Percentiles rank a stretch among this genome's conserved stretches.
These are phyloP conservation scores for Kuraishia piskuri DNA, from an alignment of 805 yeast species.

Conservation along the genomic window DNA sequence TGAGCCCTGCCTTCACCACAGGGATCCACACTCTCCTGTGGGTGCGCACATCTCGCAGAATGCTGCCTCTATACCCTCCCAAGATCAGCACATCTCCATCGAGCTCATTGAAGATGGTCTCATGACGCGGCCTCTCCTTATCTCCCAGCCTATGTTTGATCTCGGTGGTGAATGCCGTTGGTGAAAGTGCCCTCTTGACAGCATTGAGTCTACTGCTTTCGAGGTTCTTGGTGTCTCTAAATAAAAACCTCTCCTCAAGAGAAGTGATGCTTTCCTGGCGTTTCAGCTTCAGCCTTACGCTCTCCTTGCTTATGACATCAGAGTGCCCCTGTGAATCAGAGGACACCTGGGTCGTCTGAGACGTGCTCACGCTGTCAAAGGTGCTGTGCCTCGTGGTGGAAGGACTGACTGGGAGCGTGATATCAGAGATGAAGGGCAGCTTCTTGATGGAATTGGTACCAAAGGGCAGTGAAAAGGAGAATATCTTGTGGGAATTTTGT, in stretches of 20 bases:
- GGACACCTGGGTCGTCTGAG: not conserved
- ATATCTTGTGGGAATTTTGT: constrained; percentile 28
- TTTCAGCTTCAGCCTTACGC: constrained; percentile 31
- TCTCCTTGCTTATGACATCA: constrained; percentile 20
- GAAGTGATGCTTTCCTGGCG: constrained; percentile 54
- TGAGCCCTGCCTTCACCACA: constrained; percentile 67
- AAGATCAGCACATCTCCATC: constrained; percentile 74
- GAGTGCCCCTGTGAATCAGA: constrained; percentile 10
- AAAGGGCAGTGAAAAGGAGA: constrained; percentile 53
- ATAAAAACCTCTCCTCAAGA: constrained; percentile 53
- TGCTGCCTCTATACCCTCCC: constrained; percentile 88
- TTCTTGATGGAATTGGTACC: constrained; percentile 27
- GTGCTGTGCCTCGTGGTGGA: constrained; percentile 3
- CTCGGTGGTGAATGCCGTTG: constrained; percentile 19
- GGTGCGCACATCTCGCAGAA: constrained; percentile 58
- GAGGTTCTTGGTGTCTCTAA: constrained; percentile 42
- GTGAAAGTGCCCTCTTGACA: constrained; percentile 50
- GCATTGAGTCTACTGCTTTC: constrained; percentile 68
- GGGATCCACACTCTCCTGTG: constrained; percentile 79
- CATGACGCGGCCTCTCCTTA: constrained; percentile 23
- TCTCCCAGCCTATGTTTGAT: constrained; percentile 18
- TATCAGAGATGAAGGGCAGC: constrained; percentile 14
- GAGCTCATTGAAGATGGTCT: constrained; percentile 45
- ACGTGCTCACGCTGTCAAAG: not conserved
- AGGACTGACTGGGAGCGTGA: constrained; percentile 10